These are phyloP conservation scores for Talaromyces adpressus DNA, from an alignment of 495 filamentous ascomycete species.

Conservation along the genomic window DNA sequence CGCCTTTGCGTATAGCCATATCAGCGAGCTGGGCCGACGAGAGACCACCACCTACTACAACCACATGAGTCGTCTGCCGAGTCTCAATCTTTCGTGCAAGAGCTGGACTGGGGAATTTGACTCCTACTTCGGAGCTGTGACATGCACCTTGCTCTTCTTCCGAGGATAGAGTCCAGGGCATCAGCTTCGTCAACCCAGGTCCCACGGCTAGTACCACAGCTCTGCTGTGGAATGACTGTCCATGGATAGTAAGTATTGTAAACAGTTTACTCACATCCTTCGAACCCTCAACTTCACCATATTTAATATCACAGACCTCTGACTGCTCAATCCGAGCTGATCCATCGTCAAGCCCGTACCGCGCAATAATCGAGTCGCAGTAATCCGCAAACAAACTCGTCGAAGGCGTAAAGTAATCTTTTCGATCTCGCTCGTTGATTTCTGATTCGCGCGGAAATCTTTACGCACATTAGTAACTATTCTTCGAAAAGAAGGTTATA, in stretches of 20 bases:
- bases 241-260: slow-evolving; percentile 40
- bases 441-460: slow-evolving; percentile 20
- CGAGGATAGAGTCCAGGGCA: slow-evolving; percentile 32
- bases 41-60: slow-evolving; percentile 55
- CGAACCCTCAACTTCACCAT: slow-evolving; percentile 15
- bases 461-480: background rate
- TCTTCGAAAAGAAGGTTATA: background rate
- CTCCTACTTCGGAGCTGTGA: slow-evolving; percentile 48
- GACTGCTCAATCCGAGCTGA: slow-evolving; percentile 34
- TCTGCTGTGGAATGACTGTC: slow-evolving; percentile 36
- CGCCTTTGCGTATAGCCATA: slow-evolving; percentile 45
- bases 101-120: slow-evolving; percentile 34
- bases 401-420: slow-evolving; percentile 58
- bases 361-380: slow-evolving; percentile 42
- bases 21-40: slow-evolving; percentile 55
- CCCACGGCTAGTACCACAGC: slow-evolving; percentile 52
- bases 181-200: slow-evolving; percentile 43
- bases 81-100: slow-evolving; percentile 39
- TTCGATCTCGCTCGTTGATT: slow-evolving; percentile 58
- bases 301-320: slow-evolving; percentile 45
- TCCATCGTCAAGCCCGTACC: slow-evolving; percentile 43
- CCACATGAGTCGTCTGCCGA: slow-evolving; percentile 40
- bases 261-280: slow-evolving; percentile 36
- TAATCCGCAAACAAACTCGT: slow-evolving; percentile 50
- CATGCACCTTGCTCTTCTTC: slow-evolving; percentile 40